These are phyloP conservation scores for Cyclanthera cordifolia DNA, from an alignment of 306 rosid species.

Conservation along the genomic window DNA sequence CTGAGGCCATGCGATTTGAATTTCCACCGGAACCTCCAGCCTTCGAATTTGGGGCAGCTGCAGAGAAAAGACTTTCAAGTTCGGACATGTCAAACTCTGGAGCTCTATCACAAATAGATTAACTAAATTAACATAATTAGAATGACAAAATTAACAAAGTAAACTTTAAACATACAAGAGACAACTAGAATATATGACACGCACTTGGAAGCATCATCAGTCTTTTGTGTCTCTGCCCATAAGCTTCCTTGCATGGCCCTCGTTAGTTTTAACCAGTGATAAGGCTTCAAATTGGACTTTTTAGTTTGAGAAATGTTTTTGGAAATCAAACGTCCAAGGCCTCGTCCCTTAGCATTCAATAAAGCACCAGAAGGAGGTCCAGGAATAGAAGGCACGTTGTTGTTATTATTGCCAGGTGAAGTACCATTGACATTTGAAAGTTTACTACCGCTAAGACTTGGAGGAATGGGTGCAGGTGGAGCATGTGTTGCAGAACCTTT, in stretches of 20 bases:
- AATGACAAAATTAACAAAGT: constrained; percentile 12
- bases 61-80: constrained; percentile 84
- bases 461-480: constrained; percentile 69
- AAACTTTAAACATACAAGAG: constrained; percentile 12
- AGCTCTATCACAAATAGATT: constrained; percentile 46
- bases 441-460: constrained; percentile 36
- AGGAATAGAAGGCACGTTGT: constrained; percentile 50
- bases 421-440: constrained; percentile 29
- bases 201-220: constrained; percentile 73
- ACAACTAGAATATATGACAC: constrained; percentile 9
- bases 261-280: constrained; percentile 91
- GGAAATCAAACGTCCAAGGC: constrained; percentile 36
- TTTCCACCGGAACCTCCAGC: constrained; percentile 36
- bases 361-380: constrained; percentile 61
- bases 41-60: constrained; percentile 49
- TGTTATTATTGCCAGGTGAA: constrained; percentile 23
- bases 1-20: constrained; percentile 35
- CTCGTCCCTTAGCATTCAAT: constrained; percentile 56
- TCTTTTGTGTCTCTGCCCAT: constrained; percentile 87
- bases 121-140: constrained; percentile 14
- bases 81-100: constrained; percentile 98
- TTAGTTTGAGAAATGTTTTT: constrained; percentile 41
- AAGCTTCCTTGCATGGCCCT: constrained; percentile 94
- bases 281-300: constrained; percentile 77
- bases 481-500: constrained; percentile 22